Percentiles rank a stretch among this genome's conserved stretches.
Evolutionary conservation across 768 basidiomycete species (phyloP).

Genomic region (Russula sp.): DNA sequence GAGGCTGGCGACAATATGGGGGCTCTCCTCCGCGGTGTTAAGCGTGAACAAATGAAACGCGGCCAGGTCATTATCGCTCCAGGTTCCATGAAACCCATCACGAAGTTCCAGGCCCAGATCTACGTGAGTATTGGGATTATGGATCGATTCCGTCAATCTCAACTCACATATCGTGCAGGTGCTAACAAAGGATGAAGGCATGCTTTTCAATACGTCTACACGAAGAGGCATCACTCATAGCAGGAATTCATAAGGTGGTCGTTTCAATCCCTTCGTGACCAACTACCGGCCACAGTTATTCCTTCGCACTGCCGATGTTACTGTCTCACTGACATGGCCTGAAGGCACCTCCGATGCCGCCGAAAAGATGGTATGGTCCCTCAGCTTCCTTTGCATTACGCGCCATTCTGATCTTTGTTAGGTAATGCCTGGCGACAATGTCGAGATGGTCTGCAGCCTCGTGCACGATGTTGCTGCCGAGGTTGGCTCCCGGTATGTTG

Average conservation of each 20-base stretch:
- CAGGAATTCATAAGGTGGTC: constrained; percentile 49
- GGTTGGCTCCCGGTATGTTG: constrained; percentile 65
- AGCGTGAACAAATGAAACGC: constrained; percentile 92
- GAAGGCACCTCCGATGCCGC: constrained; percentile 74
- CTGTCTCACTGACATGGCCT: constrained; percentile 80
- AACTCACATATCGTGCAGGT: constrained; percentile 44
- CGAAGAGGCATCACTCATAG: constrained; percentile 3
- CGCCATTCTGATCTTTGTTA: constrained; percentile 35
- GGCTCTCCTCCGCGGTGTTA: constrained; percentile 91
- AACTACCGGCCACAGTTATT: constrained; percentile 96
- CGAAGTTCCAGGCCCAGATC: constrained; percentile 91
- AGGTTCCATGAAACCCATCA: constrained; percentile 89
- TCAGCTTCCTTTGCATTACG: constrained; percentile 4
- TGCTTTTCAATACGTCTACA: constrained; percentile 5
- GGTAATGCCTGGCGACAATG: constrained; percentile 98
- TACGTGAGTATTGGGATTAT: constrained; percentile 51
- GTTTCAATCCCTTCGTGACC: constrained; percentile 87
- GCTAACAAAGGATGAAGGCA: constrained; percentile 80
- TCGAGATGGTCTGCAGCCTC: constrained; percentile 85
- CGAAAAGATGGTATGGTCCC: constrained; percentile 73
- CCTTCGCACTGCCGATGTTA: constrained; percentile 93
- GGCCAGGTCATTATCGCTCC: constrained; percentile 90
- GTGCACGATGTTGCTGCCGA: constrained; percentile 87
- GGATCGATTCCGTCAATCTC: constrained; percentile 2
- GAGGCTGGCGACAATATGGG: constrained; percentile 99